Evolutionary conservation across 2,329 filamentous ascomycete genomes (phyloP).

Genomic region (Sordariomycetes sp.): DNA sequence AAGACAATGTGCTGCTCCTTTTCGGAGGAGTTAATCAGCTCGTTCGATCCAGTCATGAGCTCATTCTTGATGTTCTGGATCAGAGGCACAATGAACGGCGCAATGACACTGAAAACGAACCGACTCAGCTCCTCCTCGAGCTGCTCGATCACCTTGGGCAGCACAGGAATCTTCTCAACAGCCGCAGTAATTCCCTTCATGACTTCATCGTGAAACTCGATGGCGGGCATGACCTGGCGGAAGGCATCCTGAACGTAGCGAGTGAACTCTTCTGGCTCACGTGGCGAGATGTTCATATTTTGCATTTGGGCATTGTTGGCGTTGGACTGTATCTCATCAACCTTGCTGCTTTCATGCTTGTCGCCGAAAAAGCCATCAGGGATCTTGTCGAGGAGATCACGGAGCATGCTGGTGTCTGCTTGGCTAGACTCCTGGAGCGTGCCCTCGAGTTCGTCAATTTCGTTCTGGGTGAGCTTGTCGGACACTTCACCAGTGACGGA

Average conservation of each 20-base stretch:
- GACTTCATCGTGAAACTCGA: constrained; percentile 84
- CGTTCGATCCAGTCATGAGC: constrained; percentile 73
- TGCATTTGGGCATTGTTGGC: constrained; percentile 67
- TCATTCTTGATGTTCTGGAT: constrained; percentile 82
- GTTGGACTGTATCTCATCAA: constrained; percentile 72
- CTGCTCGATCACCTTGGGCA: constrained; percentile 79
- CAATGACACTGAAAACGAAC: constrained; percentile 87
- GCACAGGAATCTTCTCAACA: constrained; percentile 75
- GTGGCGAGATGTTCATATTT: constrained; percentile 64
- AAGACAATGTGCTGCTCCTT: constrained; percentile 84
- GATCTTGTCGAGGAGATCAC: constrained; percentile 72
- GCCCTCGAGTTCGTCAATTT: constrained; percentile 82
- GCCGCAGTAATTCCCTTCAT: constrained; percentile 70
- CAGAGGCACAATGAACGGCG: constrained; percentile 78
- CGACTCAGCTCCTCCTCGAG: constrained; percentile 79
- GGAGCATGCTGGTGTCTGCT: constrained; percentile 64
- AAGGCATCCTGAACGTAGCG: constrained; percentile 65
- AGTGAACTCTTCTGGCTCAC: constrained; percentile 77
- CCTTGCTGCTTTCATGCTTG: constrained; percentile 63
- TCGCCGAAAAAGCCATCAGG: constrained; percentile 72
- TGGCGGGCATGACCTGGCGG: constrained; percentile 76
- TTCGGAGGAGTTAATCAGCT: constrained; percentile 79
- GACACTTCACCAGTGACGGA: constrained; percentile 73
- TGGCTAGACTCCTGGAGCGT: constrained; percentile 58
- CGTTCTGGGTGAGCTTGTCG: constrained; percentile 85